These are phyloP conservation scores for Coemansia sp. DNA, from an alignment of 192 early-diverging fungal species.

Conservation along the genomic window DNA sequence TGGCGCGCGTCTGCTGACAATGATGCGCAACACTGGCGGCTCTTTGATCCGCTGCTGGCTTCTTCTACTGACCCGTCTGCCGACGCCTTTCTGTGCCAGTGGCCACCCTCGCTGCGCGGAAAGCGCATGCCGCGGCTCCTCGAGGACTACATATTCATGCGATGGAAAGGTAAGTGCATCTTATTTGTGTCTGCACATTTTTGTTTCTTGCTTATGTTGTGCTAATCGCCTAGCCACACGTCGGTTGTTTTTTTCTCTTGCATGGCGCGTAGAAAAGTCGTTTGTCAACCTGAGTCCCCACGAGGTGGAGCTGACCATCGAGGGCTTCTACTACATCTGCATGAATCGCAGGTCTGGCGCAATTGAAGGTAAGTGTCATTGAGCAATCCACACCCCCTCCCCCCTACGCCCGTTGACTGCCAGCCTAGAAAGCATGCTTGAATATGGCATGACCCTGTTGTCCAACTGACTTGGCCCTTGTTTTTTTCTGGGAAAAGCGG, in stretches of 20 bases:
- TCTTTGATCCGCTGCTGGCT: conserved; percentile 27
- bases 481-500: background rate
- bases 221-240: background rate
- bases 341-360: conserved; percentile 61
- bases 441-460: background rate
- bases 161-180: conserved; percentile 61
- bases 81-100: conserved; percentile 25
- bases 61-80: conserved; percentile 27
- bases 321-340: conserved; percentile 71
- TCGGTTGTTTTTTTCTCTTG: background rate
- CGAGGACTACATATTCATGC: conserved; percentile 72
- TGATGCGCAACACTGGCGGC: conserved; percentile 41
- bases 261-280: conserved; percentile 43
- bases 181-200: background rate
- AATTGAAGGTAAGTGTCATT: conserved; percentile 57
- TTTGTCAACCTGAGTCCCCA: conserved; percentile 60
- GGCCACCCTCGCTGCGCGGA: conserved; percentile 34
- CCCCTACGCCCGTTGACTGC: background rate
- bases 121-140: conserved; percentile 55
- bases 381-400: background rate
- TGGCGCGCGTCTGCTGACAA: conserved; percentile 54
- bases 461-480: background rate
- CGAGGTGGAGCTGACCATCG: conserved; percentile 65
- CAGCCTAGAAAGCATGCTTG: background rate
- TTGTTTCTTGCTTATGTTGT: too few relatives aligned